Percentiles rank a stretch among this genome's conserved stretches.
Evolutionary conservation across 768 basidiomycete genomes (phyloP).

Genomic region (Suillus weaverae): DNA sequence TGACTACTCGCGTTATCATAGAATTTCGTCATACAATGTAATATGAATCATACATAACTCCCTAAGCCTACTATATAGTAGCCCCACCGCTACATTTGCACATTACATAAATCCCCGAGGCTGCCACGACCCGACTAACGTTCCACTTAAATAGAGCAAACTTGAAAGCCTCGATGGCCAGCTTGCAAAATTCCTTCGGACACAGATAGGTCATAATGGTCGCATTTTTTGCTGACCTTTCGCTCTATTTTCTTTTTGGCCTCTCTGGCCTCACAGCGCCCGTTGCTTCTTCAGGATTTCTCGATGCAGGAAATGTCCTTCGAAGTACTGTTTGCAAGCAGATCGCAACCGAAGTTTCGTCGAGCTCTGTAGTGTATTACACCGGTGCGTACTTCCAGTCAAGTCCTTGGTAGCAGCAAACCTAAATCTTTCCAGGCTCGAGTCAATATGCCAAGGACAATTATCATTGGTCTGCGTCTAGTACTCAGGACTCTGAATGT

Average conservation of each 20-base stretch:
- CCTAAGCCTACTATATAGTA: too few species aligned
- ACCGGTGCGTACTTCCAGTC: constrained; percentile 31
- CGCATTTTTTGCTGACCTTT: not conserved
- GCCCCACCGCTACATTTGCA: too few species aligned
- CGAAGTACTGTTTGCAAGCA: constrained; percentile 29
- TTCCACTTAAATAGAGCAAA: too few species aligned
- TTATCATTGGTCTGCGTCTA: constrained; percentile 49
- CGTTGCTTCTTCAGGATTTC: not conserved
- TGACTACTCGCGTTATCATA: too few species aligned
- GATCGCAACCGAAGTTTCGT: constrained; percentile 41
- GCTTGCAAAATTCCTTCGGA: not conserved
- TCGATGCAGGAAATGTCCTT: not conserved
- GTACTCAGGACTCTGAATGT: constrained; percentile 41
- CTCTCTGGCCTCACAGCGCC: not conserved
- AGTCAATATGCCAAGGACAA: constrained; percentile 41
- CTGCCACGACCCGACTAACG: too few species aligned
- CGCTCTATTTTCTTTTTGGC: not conserved
- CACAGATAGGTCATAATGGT: not conserved
- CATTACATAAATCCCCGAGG: too few species aligned
- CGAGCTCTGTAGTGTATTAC: constrained; percentile 46
- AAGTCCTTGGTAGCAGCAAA: not conserved
- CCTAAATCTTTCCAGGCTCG: not conserved
- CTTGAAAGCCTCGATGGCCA: too few species aligned
- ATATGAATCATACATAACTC: too few species aligned
- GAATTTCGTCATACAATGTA: too few species aligned